These are phyloP conservation scores for Chaetomium olivaceum DNA, from an alignment of 2,329 filamentous ascomycete species.

Conservation along the genomic window DNA sequence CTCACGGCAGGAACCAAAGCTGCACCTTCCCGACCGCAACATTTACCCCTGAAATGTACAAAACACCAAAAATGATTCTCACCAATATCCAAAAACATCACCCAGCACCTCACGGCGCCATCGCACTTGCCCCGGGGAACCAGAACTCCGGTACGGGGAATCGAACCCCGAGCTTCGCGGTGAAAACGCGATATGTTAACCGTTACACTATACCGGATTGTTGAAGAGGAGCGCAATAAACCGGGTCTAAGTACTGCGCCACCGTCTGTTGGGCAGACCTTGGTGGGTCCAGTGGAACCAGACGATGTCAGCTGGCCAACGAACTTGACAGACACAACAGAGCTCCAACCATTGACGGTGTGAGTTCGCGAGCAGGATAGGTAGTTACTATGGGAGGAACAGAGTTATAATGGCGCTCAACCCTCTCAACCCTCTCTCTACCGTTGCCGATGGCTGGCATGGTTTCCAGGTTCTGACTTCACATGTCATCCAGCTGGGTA, in stretches of 20 bases:
- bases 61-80: slow-evolving; percentile 3
- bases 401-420: not conserved
- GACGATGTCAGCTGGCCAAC: not conserved
- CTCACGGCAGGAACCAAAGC: no score
- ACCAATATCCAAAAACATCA: slow-evolving; percentile 3
- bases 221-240: not conserved
- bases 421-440: not conserved
- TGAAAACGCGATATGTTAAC: slow-evolving; percentile 36
- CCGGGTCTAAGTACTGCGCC: not conserved
- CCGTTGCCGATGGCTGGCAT: not conserved
- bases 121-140: not conserved
- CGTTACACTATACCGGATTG: slow-evolving; percentile 34
- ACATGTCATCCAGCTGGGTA: not conserved
- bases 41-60: not conserved
- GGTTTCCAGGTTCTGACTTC: not conserved
- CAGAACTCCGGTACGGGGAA: slow-evolving; percentile 32
- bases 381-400: no score
- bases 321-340: not conserved
- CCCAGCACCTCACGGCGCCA: not conserved
- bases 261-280: not conserved
- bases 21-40: not conserved
- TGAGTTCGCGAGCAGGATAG: no score
- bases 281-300: not conserved
- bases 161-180: slow-evolving; percentile 35
- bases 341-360: not conserved